Evolutionary conservation across 2,329 filamentous ascomycete species (phyloP).

Genomic region (Paracorniculantispora psalliotae): DNA sequence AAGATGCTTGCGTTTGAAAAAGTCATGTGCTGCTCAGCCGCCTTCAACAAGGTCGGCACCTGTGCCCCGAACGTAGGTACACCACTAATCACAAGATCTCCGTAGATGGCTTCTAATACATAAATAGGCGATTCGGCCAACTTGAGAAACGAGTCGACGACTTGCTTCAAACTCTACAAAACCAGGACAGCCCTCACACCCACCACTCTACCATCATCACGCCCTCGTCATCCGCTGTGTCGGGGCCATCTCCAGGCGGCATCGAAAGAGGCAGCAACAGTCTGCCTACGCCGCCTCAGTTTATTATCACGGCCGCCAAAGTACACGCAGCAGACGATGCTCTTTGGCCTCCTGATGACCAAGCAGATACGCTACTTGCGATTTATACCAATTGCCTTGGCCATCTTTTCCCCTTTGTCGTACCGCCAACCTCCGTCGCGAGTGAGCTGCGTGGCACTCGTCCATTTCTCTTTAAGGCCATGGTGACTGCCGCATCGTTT

Average conservation of each 20-base stretch:
- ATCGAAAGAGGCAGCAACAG: not conserved
- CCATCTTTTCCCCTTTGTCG: slow-evolving; percentile 4
- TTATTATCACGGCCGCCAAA: not conserved
- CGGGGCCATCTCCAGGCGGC: not conserved
- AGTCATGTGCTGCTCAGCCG: not conserved
- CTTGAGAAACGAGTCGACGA: slow-evolving; percentile 4
- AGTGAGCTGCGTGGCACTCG: not conserved
- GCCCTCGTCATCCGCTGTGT: not conserved
- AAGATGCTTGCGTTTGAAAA: slow-evolving; percentile 5
- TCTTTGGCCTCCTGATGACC: not conserved
- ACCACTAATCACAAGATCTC: not conserved
- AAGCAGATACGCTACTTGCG: not conserved
- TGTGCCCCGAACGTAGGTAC: slow-evolving; percentile 5
- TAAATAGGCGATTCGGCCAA: slow-evolving; percentile 4
- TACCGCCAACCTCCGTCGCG: not conserved
- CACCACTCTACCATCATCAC: not conserved
- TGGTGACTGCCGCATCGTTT: slow-evolving; percentile 9
- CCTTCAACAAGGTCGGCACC: not conserved
- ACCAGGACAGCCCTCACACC: not conserved
- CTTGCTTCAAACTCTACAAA: not conserved
- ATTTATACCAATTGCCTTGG: not conserved
- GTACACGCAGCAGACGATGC: not conserved
- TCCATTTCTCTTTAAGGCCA: slow-evolving; percentile 10
- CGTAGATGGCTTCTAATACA: too few species aligned
- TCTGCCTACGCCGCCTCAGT: not conserved